Base-by-base conservation (phyloP, 2,329 filamentous ascomycete species). In the Fonsecaea multimorphosa region DNA sequence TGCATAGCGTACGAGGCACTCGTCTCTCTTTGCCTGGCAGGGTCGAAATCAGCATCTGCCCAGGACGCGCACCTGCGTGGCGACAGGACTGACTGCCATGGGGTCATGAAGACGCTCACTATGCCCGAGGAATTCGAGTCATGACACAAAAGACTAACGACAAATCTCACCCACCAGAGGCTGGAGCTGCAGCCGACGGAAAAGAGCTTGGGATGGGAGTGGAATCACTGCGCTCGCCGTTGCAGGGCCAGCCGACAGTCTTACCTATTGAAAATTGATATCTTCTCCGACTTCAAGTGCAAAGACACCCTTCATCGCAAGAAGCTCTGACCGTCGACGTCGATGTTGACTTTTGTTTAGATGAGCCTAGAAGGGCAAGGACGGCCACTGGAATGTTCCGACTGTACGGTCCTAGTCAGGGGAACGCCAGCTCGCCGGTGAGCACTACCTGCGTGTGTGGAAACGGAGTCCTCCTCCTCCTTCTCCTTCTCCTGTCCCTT, bases 191-290 rank as follows among this genome's bases (percentile, higher is more conserved):
- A 49, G 44, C 44, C 6, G 19, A 24, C n/a, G 19, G 44, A 5
- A 24, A 24, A 36, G 38, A 40, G 27, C 55, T n/a, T n/a, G 27
- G 40, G 19, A 58, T 32, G 27, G 27, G 27, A 19, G 27, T 14
- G 24, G 27, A 58, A 24, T 24, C 19, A 12, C 56, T 58, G 38
- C 56, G 56, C 38, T 19, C 38, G 38, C 56, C 44, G 56, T 49
- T 22, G 16, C 44, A 22, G 3, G 19, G 44, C 16, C 44, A 40
- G 38, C 4, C 14, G n/a, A n/a, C 38, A 40, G 16, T 8, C 38
- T 16, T n/a, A n/a, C 38, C 38, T n/a, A n/a, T 2, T 3, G 38
- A n/a, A 19, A n/a, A n/a, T n/a, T 49, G 44, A 24, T 24, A 19
- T 19, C 12, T 5, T 49, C 9, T 11, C 38, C n/a, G 29, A 3